phyloP scores from a whole-genome alignment of 495 filamentous ascomycete genomes.

The Penicillium soppii region DNA sequence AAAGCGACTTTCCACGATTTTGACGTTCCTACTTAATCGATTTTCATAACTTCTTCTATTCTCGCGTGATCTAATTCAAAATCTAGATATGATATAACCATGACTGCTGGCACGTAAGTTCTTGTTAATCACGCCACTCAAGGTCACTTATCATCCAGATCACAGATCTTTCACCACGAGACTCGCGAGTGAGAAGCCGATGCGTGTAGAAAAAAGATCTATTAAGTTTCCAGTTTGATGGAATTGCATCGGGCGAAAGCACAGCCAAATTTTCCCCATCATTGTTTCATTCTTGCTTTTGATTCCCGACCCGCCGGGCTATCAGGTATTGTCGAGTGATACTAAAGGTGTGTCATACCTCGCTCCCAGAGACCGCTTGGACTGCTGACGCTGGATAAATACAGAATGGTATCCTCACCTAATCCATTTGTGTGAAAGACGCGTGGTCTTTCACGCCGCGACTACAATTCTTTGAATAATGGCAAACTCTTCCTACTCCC shows the following conservation, averaged over 20 bases:
- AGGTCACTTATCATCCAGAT: constrained; percentile 1
- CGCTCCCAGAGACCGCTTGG: background rate
- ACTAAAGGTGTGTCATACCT: constrained; percentile 2
- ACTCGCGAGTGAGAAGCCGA: background rate
- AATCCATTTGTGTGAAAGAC: constrained; percentile 8
- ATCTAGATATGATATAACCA: background rate
- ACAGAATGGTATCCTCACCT: background rate
- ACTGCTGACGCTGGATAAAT: background rate
- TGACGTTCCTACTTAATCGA: background rate
- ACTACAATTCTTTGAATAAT: constrained; percentile 13
- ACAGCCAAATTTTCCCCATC: background rate
- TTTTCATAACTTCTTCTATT: background rate
- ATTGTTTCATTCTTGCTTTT: background rate
- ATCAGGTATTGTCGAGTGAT: background rate
- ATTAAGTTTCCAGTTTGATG: constrained; percentile 1
- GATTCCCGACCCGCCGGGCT: background rate
- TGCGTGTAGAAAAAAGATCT: background rate
- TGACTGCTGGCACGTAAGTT: background rate
- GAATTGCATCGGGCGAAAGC: background rate
- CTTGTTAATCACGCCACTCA: background rate
- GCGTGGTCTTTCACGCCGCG: constrained; percentile 11
- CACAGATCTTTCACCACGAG: background rate
- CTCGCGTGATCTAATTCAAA: background rate
- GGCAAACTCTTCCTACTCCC: background rate
- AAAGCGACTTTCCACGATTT: background rate